A percentile compares a stretch with the other conserved stretches of the same genome.
Conservation (phyloP, 2,329 filamentous ascomycete species). For the Mycocentrospora acerina region DNA sequence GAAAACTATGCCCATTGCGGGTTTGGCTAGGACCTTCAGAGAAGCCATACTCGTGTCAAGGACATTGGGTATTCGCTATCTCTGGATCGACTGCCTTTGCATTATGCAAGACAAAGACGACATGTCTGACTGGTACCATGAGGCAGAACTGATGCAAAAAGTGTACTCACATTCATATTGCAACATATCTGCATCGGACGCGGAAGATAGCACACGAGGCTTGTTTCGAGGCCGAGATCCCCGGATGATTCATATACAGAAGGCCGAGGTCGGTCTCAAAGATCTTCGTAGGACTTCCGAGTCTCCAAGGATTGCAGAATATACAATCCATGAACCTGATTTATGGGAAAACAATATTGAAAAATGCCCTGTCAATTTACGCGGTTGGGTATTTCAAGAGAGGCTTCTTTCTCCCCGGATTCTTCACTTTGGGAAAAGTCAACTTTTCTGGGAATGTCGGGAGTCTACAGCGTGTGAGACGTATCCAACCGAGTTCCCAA, state of each 20-base stretch:
- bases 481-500: conserved; percentile 3
- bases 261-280: neutral
- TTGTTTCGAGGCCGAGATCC: conserved; percentile 5
- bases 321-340: neutral
- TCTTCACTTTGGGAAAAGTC: conserved; percentile 12
- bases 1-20: neutral
- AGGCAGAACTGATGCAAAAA: conserved; percentile 9
- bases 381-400: conserved; percentile 17
- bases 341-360: conserved; percentile 1
- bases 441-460: conserved; percentile 23
- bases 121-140: conserved; percentile 1
- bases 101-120: conserved; percentile 7
- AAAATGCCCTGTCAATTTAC: neutral
- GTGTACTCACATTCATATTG: conserved; percentile 8
- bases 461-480: conserved; percentile 6
- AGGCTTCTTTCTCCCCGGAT: conserved; percentile 16
- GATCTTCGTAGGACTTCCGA: neutral
- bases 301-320: neutral
- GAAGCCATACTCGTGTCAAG: conserved; percentile 17
- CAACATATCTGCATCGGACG: conserved; percentile 9
- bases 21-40: conserved; percentile 15
- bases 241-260: neutral
- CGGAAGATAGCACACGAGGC: conserved; percentile 3
- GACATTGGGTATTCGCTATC: conserved; percentile 12
- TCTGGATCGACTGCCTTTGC: conserved; percentile 20